Evolutionary conservation across 202 grass and related monocot genomes (phyloP).

Genomic region (Bolboschoenoplectus hybrid): DNA sequence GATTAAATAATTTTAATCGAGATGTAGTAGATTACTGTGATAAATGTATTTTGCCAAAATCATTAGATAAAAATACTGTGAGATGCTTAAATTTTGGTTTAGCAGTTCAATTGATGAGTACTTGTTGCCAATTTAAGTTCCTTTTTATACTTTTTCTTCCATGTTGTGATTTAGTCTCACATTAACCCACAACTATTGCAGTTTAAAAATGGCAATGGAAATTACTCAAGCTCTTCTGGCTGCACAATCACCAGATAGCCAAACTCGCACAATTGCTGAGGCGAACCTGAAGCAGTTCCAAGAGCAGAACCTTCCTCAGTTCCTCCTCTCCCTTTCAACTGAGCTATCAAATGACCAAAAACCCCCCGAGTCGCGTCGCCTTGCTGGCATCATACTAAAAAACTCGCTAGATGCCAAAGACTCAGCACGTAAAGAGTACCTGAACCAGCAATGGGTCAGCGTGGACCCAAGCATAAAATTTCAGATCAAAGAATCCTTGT

Average conservation of each 20-base stretch:
- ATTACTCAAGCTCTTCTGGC: constrained; percentile 69
- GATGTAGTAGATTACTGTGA: not conserved
- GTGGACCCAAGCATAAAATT: constrained; percentile 61
- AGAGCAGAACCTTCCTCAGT: constrained; percentile 74
- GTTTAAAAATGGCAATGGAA: constrained; percentile 54
- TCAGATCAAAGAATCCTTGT: constrained; percentile 80
- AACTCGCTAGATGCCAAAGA: constrained; percentile 89
- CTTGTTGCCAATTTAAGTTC: not conserved
- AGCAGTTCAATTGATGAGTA: not conserved
- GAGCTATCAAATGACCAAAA: constrained; percentile 72
- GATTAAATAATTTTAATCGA: not conserved
- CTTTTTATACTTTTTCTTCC: not conserved
- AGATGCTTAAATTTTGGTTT: not conserved
- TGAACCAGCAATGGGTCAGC: constrained; percentile 69
- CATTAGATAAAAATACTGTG: not conserved
- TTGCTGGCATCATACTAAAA: constrained; percentile 90
- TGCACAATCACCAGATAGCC: constrained; percentile 73
- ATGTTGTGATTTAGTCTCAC: not conserved
- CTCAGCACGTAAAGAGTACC: constrained; percentile 58
- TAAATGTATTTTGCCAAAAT: not conserved
- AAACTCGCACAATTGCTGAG: constrained; percentile 67
- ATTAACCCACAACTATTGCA: not conserved
- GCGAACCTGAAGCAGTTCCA: constrained; percentile 76
- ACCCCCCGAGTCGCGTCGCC: constrained; percentile 69
- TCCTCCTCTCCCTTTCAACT: constrained; percentile 74